Conservation (phyloP, 495 filamentous ascomycete genomes). For the Chaetomidium leptoderma region DNA sequence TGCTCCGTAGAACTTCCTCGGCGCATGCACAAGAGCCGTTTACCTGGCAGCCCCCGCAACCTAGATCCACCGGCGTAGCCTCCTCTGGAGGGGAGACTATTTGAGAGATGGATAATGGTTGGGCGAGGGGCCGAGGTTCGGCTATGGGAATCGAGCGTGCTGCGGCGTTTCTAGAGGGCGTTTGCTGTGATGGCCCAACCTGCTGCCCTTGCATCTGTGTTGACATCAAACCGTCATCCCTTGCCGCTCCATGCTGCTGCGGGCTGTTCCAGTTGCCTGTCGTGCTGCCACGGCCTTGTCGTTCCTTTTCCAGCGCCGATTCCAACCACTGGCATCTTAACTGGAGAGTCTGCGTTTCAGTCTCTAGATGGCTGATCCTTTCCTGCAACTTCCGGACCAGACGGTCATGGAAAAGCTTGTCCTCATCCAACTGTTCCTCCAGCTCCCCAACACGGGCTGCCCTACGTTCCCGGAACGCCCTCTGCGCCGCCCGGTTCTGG, state of each 20-base stretch:
- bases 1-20: slow-evolving; percentile 42
- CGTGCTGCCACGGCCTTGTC: slow-evolving; percentile 26
- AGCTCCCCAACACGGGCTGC: slow-evolving; percentile 81
- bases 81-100: slow-evolving; percentile 46
- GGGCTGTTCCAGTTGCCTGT: slow-evolving; percentile 20
- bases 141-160: slow-evolving; percentile 12
- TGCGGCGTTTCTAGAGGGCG: slow-evolving; percentile 9
- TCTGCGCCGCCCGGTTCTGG: slow-evolving; percentile 88
- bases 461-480: slow-evolving; percentile 82
- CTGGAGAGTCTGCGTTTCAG: slow-evolving; percentile 43
- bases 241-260: slow-evolving; percentile 20
- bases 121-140: slow-evolving; percentile 30
- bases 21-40: slow-evolving; percentile 51
- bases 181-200: slow-evolving; percentile 20
- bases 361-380: slow-evolving; percentile 42
- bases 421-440: slow-evolving; percentile 74
- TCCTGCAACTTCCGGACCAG: slow-evolving; percentile 44
- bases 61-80: slow-evolving; percentile 28
- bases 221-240: slow-evolving; percentile 5
- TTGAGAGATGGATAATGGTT: slow-evolving; percentile 45
- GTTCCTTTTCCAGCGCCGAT: slow-evolving; percentile 41
- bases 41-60: slow-evolving; percentile 50
- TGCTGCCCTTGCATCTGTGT: slow-evolving; percentile 19
- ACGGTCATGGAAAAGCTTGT: slow-evolving; percentile 47
- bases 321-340: slow-evolving; percentile 42